phyloP scores from a whole-genome alignment of 768 basidiomycete genomes.

The Leccinum variicolor region DNA sequence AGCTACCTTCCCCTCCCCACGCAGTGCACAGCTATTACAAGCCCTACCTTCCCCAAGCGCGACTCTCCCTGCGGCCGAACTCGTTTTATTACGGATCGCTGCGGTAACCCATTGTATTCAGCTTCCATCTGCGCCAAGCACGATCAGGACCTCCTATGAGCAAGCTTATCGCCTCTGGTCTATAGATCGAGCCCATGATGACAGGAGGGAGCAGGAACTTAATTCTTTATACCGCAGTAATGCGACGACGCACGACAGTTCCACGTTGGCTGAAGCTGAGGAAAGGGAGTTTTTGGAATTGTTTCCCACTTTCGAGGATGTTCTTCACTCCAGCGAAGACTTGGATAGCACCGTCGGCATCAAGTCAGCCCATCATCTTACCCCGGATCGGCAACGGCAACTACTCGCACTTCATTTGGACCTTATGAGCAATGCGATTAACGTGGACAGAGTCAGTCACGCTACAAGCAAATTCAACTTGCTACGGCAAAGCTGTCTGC shows the following conservation, averaged over 20 bases:
- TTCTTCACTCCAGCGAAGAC: constrained; percentile 32
- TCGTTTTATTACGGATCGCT: constrained; percentile 43
- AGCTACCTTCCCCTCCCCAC: constrained; percentile 53
- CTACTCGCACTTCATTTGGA: constrained; percentile 48
- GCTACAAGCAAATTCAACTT: constrained; percentile 27
- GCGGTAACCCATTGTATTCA: constrained; percentile 31
- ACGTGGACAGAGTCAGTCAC: background rate
- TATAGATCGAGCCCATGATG: constrained; percentile 69
- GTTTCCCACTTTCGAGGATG: constrained; percentile 82
- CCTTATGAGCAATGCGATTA: constrained; percentile 31
- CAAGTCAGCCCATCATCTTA: constrained; percentile 28
- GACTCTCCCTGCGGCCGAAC: constrained; percentile 24
- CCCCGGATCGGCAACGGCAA: constrained; percentile 24
- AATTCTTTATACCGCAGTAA: constrained; percentile 75
- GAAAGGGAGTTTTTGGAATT: constrained; percentile 78
- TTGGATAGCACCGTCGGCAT: background rate
- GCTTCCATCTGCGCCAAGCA: constrained; percentile 1
- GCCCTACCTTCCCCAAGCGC: constrained; percentile 11
- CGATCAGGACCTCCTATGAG: constrained; percentile 56
- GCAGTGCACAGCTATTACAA: constrained; percentile 38
- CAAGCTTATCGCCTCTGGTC: constrained; percentile 80
- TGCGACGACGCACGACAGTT: constrained; percentile 47
- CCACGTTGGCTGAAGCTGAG: constrained; percentile 72
- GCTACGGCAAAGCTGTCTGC: constrained; percentile 33
- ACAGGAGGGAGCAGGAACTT: constrained; percentile 58